phyloP scores from a whole-genome alignment of 495 filamentous ascomycete genomes.

The Lasiosphaeria ovina region DNA sequence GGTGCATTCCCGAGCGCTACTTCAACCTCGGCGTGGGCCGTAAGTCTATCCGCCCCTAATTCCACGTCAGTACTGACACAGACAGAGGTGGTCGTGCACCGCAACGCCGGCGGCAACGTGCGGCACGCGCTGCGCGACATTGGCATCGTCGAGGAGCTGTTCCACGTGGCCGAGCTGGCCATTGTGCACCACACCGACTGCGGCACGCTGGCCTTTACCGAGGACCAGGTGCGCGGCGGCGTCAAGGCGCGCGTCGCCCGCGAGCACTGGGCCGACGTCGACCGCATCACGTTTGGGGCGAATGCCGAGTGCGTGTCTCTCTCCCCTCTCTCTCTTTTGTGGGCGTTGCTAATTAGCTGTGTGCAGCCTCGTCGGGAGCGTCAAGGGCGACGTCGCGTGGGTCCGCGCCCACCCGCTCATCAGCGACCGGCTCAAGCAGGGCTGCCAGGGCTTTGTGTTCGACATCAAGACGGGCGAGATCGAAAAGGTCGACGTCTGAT shows the following conservation, averaged over 20 bases:
- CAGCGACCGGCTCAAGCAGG: slow-evolving; percentile 24
- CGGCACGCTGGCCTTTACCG: slow-evolving; percentile 19
- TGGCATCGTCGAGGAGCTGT: slow-evolving; percentile 19
- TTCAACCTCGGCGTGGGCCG: slow-evolving; percentile 20
- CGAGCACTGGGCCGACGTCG: slow-evolving; percentile 15
- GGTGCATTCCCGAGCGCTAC: slow-evolving; percentile 26
- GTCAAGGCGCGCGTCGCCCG: slow-evolving; percentile 10
- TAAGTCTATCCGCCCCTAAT: slow-evolving; percentile 7
- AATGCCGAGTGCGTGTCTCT: slow-evolving; percentile 9
- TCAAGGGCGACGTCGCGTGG: slow-evolving; percentile 27
- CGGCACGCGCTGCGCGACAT: slow-evolving; percentile 25
- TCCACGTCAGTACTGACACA: background rate
- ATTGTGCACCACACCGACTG: slow-evolving; percentile 30
- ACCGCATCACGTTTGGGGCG: slow-evolving; percentile 13
- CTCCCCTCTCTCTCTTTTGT: background rate
- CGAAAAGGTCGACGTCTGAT: slow-evolving; percentile 13
- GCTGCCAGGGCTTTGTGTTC: slow-evolving; percentile 27
- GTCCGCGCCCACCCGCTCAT: slow-evolving; percentile 24
- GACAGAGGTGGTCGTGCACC: slow-evolving; percentile 20
- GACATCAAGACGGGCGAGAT: slow-evolving; percentile 36
- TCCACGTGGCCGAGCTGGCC: slow-evolving; percentile 20
- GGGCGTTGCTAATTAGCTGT: background rate
- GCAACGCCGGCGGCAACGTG: slow-evolving; percentile 27
- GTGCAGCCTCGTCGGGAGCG: slow-evolving; percentile 23
- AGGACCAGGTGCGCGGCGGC: slow-evolving; percentile 6